phyloP scores from a whole-genome alignment of 2,329 filamentous ascomycete species.

The Xylaria sp. region DNA sequence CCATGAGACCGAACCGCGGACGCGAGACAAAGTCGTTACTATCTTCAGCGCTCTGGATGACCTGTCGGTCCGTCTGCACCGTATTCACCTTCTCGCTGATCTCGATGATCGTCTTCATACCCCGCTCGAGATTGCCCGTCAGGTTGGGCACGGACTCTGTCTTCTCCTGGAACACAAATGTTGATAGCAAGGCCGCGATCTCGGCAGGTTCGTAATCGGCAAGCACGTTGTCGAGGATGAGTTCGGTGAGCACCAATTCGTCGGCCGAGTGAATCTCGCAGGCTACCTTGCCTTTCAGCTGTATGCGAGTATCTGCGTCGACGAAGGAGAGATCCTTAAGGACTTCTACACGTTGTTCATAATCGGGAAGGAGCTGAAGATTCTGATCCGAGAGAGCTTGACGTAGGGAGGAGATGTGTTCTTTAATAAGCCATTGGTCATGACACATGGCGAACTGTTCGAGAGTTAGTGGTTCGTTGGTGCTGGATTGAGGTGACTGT shows the following conservation, averaged over 20 bases:
- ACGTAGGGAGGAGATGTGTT: slow-evolving; percentile 88
- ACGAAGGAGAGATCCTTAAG: slow-evolving; percentile 93
- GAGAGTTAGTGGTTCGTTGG: slow-evolving; percentile 20
- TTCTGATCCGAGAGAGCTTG: slow-evolving; percentile 96
- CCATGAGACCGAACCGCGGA: slow-evolving; percentile 91
- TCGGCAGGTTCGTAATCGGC: slow-evolving; percentile 96
- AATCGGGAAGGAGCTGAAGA: slow-evolving; percentile 93
- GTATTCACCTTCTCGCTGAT: slow-evolving; percentile 94
- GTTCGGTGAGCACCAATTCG: slow-evolving; percentile 93
- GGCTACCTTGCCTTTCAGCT: slow-evolving; percentile 97
- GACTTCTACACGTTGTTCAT: slow-evolving; percentile 93
- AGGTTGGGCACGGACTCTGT: slow-evolving; percentile 84
- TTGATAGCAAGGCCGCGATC: slow-evolving; percentile 91
- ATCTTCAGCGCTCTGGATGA: slow-evolving; percentile 89
- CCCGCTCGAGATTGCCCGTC: slow-evolving; percentile 82
- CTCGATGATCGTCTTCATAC: slow-evolving; percentile 84
- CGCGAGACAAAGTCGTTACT: slow-evolving; percentile 90
- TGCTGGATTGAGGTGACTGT: too few relatives aligned
- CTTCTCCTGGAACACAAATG: slow-evolving; percentile 98
- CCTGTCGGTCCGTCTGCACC: slow-evolving; percentile 89
- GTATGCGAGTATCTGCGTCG: slow-evolving; percentile 85
- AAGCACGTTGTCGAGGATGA: slow-evolving; percentile 95
- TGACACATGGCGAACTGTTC: slow-evolving; percentile 90
- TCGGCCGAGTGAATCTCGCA: slow-evolving; percentile 98
- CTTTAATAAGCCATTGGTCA: slow-evolving; percentile 95